A percentile compares a stretch with the other conserved stretches of the same genome.
These are phyloP conservation scores for Monilinia polystroma DNA, from an alignment of 2,329 filamentous ascomycete species.

Conservation along the genomic window DNA sequence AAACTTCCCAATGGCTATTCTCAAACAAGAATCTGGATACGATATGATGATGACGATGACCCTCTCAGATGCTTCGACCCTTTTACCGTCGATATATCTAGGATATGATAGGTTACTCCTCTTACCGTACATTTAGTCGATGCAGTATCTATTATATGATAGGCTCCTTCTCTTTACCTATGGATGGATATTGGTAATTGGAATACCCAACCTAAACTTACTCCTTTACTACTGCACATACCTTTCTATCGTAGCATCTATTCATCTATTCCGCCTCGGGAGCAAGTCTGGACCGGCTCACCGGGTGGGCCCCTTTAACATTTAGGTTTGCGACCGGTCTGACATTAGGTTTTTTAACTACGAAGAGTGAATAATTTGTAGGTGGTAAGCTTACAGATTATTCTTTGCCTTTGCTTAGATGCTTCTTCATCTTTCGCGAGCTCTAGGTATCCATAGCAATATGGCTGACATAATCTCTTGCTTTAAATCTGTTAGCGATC, in stretches of 20 bases:
- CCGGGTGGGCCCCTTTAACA: background rate
- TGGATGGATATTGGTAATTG: background rate
- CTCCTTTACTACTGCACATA: background rate
- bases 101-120: too few relatives aligned
- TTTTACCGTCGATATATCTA: too few relatives aligned
- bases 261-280: background rate
- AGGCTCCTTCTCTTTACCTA: background rate
- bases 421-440: background rate
- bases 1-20: too few relatives aligned
- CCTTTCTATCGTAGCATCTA: too few relatives aligned
- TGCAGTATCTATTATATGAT: background rate
- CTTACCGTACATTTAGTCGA: too few relatives aligned
- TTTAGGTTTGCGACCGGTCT: background rate
- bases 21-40: too few relatives aligned
- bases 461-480: background rate
- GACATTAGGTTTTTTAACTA: background rate
- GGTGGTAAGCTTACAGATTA: background rate
- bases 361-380: too few relatives aligned
- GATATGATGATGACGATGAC: too few relatives aligned
- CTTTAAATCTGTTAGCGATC: background rate
- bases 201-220: background rate
- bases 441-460: background rate
- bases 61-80: too few relatives aligned
- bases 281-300: conserved; percentile 8
- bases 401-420: background rate